phyloP scores from a whole-genome alignment of 2,329 filamentous ascomycete genomes.

The Apiospora aurea region DNA sequence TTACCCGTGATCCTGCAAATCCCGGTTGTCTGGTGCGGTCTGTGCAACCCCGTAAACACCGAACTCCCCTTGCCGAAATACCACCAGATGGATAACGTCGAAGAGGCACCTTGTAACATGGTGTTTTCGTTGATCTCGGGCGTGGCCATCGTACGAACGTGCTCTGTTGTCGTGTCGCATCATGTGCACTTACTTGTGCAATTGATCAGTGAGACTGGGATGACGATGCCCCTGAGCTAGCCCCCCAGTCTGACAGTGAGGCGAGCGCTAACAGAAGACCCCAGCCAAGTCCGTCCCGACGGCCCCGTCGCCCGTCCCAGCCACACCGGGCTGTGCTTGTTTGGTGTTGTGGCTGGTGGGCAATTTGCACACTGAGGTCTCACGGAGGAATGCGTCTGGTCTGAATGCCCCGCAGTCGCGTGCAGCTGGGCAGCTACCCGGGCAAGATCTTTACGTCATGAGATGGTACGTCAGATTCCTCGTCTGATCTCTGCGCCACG shows the following conservation, averaged over 20 bases:
- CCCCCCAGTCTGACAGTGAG: neutral
- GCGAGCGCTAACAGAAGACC: neutral
- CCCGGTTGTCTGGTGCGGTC: neutral
- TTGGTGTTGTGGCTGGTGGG: neutral
- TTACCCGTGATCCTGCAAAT: neutral
- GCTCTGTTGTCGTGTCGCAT: slow-evolving; percentile 1
- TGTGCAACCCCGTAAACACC: neutral
- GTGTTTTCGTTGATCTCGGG: neutral
- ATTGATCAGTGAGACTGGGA: slow-evolving; percentile 8
- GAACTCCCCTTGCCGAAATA: neutral
- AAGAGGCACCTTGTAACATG: neutral
- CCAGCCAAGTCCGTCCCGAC: neutral
- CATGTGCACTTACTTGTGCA: neutral
- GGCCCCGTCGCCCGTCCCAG: neutral
- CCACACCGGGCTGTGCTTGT: neutral
- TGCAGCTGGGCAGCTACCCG: neutral
- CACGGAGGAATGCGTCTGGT: too few relatives aligned
- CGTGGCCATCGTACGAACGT: neutral
- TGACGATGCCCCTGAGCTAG: slow-evolving; percentile 8
- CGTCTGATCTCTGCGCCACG: slow-evolving; percentile 9
- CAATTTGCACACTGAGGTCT: neutral
- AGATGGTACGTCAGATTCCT: neutral
- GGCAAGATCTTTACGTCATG: too few relatives aligned
- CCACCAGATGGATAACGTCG: neutral
- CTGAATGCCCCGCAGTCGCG: slow-evolving; percentile 3